A percentile compares a stretch with the other conserved stretches of the same genome.
These are phyloP conservation scores for Cardamine chenopodiifolia DNA, from an alignment of 345 rosid species.

Conservation along the genomic window DNA sequence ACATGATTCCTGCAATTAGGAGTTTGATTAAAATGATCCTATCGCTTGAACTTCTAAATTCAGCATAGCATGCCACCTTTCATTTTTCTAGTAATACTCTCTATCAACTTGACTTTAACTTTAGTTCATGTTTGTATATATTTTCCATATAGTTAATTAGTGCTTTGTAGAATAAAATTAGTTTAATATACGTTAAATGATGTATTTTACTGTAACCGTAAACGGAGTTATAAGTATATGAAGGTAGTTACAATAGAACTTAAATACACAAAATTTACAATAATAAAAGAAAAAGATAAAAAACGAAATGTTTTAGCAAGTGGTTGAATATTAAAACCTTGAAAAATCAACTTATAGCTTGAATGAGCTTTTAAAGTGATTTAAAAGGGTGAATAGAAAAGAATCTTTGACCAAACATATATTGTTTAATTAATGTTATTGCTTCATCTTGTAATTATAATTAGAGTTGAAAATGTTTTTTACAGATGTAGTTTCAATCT, in stretches of 20 bases:
- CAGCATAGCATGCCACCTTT: not conserved
- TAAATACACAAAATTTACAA: too few species aligned
- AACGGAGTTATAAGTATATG: too few species aligned
- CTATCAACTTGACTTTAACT: not conserved
- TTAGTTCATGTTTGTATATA: not conserved
- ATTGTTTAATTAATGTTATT: too few species aligned
- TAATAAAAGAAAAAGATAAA: too few species aligned
- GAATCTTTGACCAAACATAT: too few species aligned
- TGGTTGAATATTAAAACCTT: too few species aligned
- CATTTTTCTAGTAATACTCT: not conserved
- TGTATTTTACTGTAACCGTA: not conserved
- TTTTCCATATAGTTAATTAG: not conserved
- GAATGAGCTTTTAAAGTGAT: too few species aligned
- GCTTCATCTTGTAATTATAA: too few species aligned
- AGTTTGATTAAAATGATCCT: not conserved
- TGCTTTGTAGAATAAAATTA: not conserved
- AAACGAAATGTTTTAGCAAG: too few species aligned
- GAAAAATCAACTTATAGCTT: too few species aligned
- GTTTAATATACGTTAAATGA: not conserved
- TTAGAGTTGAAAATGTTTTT: too few species aligned
- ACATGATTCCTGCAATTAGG: not conserved
- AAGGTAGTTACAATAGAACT: not conserved
- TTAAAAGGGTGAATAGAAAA: too few species aligned
- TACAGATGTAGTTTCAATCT: not conserved
- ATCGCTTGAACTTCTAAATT: not conserved